Evolutionary conservation across 352 stramenopile genomes (phyloP).

Genomic region (Pythium sp.): DNA sequence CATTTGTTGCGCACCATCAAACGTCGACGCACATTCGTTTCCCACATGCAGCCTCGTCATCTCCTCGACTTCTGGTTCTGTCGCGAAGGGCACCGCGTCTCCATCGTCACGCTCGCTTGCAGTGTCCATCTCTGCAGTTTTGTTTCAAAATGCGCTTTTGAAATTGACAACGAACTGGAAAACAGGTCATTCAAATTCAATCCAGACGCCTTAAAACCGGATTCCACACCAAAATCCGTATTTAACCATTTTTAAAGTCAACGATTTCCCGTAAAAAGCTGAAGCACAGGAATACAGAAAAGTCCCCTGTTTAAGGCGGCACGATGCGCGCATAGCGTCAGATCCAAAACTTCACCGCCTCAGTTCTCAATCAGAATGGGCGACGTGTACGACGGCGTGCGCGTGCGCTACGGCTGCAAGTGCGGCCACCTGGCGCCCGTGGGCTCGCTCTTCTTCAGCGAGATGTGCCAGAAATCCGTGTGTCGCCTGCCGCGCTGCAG

Average conservation of each 20-base stretch:
- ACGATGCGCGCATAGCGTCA: background rate
- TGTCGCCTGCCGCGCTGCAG: constrained; percentile 67
- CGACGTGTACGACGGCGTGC: constrained; percentile 26
- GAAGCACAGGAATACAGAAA: too few species aligned
- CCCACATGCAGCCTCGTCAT: constrained; percentile 7
- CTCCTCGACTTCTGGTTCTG: constrained; percentile 30
- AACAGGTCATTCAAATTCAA: too few species aligned
- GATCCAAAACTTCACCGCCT: background rate
- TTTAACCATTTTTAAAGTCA: too few species aligned
- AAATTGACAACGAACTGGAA: too few species aligned
- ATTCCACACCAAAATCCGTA: too few species aligned
- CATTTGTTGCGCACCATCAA: constrained; percentile 15
- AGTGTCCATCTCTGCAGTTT: background rate
- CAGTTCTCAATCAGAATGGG: constrained; percentile 7
- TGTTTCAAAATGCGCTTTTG: too few species aligned
- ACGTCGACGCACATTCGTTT: background rate
- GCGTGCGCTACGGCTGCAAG: constrained; percentile 69
- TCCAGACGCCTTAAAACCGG: too few species aligned
- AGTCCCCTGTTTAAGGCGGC: too few species aligned
- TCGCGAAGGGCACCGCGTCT: constrained; percentile 24
- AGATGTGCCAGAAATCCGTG: constrained; percentile 71
- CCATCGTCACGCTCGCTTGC: background rate
- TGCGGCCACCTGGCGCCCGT: constrained; percentile 67
- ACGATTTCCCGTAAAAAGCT: too few species aligned
- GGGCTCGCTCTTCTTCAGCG: constrained; percentile 68